These are phyloP conservation scores for Fusarium robinianum DNA, from an alignment of 2,329 filamentous ascomycete genomes.

Conservation along the genomic window DNA sequence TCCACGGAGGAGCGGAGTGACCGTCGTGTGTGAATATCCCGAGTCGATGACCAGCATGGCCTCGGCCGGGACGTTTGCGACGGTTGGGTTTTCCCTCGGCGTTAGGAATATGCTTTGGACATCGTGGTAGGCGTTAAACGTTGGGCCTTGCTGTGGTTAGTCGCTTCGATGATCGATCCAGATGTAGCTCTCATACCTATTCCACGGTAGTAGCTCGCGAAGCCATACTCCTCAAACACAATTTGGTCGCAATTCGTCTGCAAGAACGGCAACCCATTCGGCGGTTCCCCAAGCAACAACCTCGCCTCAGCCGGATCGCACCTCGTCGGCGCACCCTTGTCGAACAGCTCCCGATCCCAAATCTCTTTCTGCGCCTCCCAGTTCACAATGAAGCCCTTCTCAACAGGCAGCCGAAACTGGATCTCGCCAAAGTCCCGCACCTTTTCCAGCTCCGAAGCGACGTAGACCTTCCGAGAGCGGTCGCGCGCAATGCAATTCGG, in stretches of 20 bases:
- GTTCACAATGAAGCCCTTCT: constrained; percentile 93
- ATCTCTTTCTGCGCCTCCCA: constrained; percentile 97
- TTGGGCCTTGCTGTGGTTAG: constrained; percentile 58
- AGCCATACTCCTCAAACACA: constrained; percentile 96
- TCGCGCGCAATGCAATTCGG: constrained; percentile 90
- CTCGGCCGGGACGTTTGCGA: constrained; percentile 65
- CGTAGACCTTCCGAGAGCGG: constrained; percentile 76
- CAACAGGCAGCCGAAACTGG: constrained; percentile 83
- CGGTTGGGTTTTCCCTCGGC: constrained; percentile 50
- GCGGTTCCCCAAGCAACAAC: constrained; percentile 81
- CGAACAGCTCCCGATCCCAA: constrained; percentile 89
- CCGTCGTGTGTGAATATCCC: constrained; percentile 89
- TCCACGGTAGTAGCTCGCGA: constrained; percentile 80
- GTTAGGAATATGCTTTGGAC: constrained; percentile 71
- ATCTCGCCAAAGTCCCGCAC: constrained; percentile 91
- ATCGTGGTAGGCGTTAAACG: constrained; percentile 82
- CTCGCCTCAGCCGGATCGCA: constrained; percentile 83
- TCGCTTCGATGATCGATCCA: not conserved
- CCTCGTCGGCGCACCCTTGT: constrained; percentile 64
- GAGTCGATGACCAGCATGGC: constrained; percentile 87
- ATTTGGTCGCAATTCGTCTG: constrained; percentile 95
- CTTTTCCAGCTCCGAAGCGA: constrained; percentile 75
- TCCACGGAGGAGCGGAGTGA: constrained; percentile 84
- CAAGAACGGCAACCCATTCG: constrained; percentile 78
- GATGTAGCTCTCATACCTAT: constrained; percentile 55